Base-by-base conservation (phyloP, 2,329 filamentous ascomycete species). In the Talaromyces verruculosus region DNA sequence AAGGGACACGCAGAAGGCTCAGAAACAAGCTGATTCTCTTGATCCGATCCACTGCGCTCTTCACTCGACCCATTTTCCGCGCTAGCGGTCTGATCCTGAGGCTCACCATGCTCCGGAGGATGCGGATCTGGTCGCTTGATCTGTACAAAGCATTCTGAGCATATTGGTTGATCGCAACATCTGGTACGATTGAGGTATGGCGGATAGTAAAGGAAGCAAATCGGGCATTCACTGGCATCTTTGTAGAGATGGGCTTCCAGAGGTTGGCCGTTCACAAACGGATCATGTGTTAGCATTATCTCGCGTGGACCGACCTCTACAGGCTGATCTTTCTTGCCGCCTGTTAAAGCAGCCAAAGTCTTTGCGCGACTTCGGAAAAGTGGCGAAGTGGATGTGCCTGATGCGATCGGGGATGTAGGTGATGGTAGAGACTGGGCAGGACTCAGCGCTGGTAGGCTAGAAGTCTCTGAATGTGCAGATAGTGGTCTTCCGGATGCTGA, bases 141-240 rank as follows among this genome's bases (percentile, higher is more conserved):
- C 77, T 99, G 95, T 3, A 99, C 95, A 73, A 99, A 99, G 77
- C 95, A 99, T 80, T 99, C 95, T 49, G 93, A 98, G 80, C 95
- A 99, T 68, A 99, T 98, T 5, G 91, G 85, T 76, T 99, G 95
- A 72, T 97, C 93, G 77, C 95, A 99, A 76, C 95, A 99, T 70
- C 95, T 85, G 0, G 95, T 99, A 70, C 89, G 90, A 79, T 99
- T 99, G 35, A 99, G 84, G 74, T 96, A 96, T 3, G 93, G 93
- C 0, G 95, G 95, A 71, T 98, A 99, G 72, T 93, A 96, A 63
- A 98, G 83, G 76, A 98, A 97, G 81, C 95, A 99, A 68, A 99
- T 97, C 5, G 95, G 94, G 73, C 95, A 99, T 76, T 99, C 95
- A 6, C 83, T 81, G 3, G 92, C 90, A 70, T 96, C 88, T 76